phyloP scores from a whole-genome alignment of 176 grass and related monocot species.

The Oryza coarctata region DNA sequence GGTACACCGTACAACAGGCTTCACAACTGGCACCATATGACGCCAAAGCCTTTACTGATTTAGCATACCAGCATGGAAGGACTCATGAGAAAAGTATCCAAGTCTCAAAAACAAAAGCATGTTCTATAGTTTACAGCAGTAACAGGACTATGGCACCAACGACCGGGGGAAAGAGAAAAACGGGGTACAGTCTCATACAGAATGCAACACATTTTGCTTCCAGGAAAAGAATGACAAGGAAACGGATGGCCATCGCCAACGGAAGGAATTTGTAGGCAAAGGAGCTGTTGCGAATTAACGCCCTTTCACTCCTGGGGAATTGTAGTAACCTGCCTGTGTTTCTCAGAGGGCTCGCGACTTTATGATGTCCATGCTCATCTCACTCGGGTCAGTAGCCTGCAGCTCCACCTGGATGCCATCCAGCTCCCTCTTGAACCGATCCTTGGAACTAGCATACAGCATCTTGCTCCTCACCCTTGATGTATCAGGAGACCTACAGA shows the following conservation, averaged over 20 bases:
- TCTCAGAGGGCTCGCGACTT: conserved; percentile 77
- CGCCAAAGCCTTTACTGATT: neutral
- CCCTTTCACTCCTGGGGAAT: conserved; percentile 23
- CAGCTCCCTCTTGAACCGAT: conserved; percentile 93
- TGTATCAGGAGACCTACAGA: conserved; percentile 70
- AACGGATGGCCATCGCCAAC: conserved; percentile 29
- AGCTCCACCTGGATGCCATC: conserved; percentile 95
- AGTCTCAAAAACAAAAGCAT: conserved; percentile 17
- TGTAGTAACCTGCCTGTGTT: neutral
- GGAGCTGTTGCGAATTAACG: conserved; percentile 27
- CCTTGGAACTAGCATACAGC: conserved; percentile 94
- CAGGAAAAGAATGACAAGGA: conserved; percentile 51
- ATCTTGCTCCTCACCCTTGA: conserved; percentile 93
- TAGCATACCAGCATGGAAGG: neutral
- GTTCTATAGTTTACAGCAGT: conserved; percentile 69
- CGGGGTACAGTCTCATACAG: conserved; percentile 52
- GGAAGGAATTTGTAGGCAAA: conserved; percentile 22
- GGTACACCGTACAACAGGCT: conserved; percentile 29
- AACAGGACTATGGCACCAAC: conserved; percentile 39
- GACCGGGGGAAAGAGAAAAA: conserved; percentile 13
- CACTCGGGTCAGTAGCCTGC: conserved; percentile 90
- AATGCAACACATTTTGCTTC: conserved; percentile 39
- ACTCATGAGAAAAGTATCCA: conserved; percentile 22
- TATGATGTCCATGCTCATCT: conserved; percentile 98
- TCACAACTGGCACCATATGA: conserved; percentile 34